Percentiles rank a stretch among this genome's conserved stretches.
Conservation (phyloP, 768 basidiomycete species). For the Lactarius evosmus region DNA sequence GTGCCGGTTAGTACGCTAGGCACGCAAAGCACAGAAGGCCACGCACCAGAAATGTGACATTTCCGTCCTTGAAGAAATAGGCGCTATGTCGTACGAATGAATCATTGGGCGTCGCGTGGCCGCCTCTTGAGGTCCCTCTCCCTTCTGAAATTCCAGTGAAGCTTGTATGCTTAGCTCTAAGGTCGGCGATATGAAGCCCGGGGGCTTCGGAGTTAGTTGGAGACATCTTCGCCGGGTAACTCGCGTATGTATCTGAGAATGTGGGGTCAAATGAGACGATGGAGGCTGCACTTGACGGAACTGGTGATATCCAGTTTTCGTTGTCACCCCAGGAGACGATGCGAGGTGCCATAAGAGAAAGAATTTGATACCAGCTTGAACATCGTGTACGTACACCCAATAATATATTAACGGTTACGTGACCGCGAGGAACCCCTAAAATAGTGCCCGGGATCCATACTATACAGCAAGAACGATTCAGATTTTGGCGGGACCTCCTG, state of each 20-base stretch:
- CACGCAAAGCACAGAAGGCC: no score
- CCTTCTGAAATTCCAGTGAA: background rate
- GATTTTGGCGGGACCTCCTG: background rate
- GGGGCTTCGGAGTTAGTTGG: background rate
- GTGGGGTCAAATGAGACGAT: slow-evolving; percentile 13
- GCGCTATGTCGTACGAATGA: slow-evolving; percentile 11
- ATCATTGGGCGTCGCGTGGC: background rate
- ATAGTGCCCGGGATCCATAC: background rate
- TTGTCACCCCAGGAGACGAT: background rate
- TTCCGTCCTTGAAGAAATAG: slow-evolving; percentile 25
- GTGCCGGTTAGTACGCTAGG: background rate
- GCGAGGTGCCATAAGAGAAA: slow-evolving; percentile 6
- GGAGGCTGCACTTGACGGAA: background rate
- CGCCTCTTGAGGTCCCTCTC: background rate
- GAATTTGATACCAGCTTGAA: no score
- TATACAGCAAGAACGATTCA: background rate
- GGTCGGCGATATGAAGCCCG: background rate
- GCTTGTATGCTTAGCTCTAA: background rate
- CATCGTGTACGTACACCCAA: no score
- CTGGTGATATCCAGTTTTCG: background rate
- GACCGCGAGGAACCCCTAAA: background rate
- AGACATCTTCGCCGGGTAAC: background rate
- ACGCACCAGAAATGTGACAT: slow-evolving; percentile 22
- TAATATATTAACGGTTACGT: no score
- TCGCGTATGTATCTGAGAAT: background rate